Evolutionary conservation across 768 basidiomycete genomes (phyloP).

Genomic region (Punctularia strigosozonata): DNA sequence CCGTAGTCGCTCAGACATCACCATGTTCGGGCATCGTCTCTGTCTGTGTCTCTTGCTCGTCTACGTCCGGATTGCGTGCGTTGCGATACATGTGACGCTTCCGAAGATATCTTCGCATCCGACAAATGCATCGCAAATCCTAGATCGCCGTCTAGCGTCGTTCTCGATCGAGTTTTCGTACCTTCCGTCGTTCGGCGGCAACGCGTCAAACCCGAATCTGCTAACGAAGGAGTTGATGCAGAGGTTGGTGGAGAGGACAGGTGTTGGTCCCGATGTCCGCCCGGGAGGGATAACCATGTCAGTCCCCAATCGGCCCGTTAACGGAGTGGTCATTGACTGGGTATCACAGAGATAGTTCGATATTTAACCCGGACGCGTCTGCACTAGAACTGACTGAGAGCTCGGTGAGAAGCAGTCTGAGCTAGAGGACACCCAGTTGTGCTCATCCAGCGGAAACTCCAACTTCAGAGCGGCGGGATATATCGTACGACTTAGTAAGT

Average conservation of each 20-base stretch:
- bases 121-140: constrained; percentile 10
- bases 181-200: constrained; percentile 17
- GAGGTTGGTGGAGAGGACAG: constrained; percentile 15
- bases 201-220: constrained; percentile 15
- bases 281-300: constrained; percentile 20
- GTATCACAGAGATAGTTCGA: constrained; percentile 13
- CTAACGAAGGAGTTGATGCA: constrained; percentile 15
- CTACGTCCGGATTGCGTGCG: no score
- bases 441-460: no score
- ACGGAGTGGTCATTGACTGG: background rate
- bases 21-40: no score
- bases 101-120: constrained; percentile 8
- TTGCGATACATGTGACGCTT: constrained; percentile 2
- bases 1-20: no score
- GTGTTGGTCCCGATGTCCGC: constrained; percentile 15
- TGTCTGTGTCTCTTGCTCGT: no score
- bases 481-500: constrained; percentile 16
- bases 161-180: constrained; percentile 20
- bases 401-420: constrained; percentile 9
- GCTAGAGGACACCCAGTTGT: no score
- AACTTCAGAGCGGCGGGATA: constrained; percentile 14
- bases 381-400: constrained; percentile 13
- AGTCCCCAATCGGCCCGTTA: background rate
- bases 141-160: constrained; percentile 14
- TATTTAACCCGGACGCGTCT: constrained; percentile 11